phyloP scores from a whole-genome alignment of 2,329 filamentous ascomycete genomes.

The Emmonsiellopsis sp. region DNA sequence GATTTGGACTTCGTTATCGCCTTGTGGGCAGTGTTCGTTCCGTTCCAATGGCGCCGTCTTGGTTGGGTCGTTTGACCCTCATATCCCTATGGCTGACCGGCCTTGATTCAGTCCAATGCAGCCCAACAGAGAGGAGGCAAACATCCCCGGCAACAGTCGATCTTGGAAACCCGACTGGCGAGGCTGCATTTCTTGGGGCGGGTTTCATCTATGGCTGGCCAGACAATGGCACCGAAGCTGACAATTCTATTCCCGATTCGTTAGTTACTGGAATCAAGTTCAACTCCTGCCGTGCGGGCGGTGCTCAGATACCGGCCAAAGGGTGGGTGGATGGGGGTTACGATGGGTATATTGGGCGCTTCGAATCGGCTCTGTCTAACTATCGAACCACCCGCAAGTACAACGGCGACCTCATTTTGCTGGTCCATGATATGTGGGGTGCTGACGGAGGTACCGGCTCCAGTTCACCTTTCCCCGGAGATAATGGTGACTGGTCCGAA shows the following conservation, averaged over 20 bases:
- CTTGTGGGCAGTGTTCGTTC: no score
- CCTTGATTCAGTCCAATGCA: no score
- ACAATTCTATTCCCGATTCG: conserved; percentile 29
- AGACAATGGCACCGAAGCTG: conserved; percentile 15
- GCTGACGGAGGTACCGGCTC: conserved; percentile 33
- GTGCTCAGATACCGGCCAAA: conserved; percentile 27
- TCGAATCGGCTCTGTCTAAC: conserved; percentile 37
- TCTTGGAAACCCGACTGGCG: conserved; percentile 22
- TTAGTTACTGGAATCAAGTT: conserved; percentile 34
- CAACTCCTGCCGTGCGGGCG: conserved; percentile 32
- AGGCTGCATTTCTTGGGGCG: conserved; percentile 28
- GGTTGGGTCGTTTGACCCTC: no score
- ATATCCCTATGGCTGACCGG: no score
- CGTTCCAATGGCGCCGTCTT: no score
- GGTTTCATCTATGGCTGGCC: conserved; percentile 37
- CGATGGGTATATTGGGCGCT: conserved; percentile 27
- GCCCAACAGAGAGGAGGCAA: no score
- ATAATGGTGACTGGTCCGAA: conserved; percentile 39
- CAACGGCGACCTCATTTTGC: conserved; percentile 36
- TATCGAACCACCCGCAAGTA: conserved; percentile 36
- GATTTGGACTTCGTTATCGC: no score
- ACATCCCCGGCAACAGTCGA: conserved; percentile 12
- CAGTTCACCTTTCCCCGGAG: conserved; percentile 37
- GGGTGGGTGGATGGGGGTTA: neutral
- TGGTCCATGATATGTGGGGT: conserved; percentile 41